phyloP scores from a whole-genome alignment of 2,329 filamentous ascomycete species.

The Cadophora luteo-olivacea region DNA sequence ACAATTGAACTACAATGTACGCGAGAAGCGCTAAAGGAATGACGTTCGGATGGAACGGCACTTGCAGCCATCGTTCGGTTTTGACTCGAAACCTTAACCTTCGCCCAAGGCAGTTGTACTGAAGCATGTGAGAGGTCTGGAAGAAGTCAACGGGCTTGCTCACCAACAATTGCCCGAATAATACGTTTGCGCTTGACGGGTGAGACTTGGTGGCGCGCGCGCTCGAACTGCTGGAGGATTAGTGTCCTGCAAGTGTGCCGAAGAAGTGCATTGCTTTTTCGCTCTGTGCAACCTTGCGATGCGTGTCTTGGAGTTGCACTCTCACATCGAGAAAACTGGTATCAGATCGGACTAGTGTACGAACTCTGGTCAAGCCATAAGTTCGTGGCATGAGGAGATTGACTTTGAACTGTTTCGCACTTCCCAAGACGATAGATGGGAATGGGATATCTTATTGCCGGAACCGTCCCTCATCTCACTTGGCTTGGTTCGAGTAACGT shows the following conservation, averaged over 20 bases:
- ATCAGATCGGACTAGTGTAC: slow-evolving; percentile 2
- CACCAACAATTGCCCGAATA: too few relatives aligned
- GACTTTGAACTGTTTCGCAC: background rate
- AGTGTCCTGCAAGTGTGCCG: background rate
- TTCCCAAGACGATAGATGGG: background rate
- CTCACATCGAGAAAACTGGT: slow-evolving; percentile 3
- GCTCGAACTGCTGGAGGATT: background rate
- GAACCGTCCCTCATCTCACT: background rate
- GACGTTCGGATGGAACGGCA: slow-evolving; percentile 16
- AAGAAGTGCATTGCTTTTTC: background rate
- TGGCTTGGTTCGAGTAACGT: background rate
- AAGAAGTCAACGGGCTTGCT: background rate
- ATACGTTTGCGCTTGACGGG: background rate
- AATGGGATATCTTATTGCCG: slow-evolving; percentile 1
- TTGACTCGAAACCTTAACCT: background rate
- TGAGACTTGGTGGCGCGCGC: background rate
- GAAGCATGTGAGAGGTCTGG: background rate
- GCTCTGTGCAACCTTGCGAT: background rate
- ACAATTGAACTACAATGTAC: slow-evolving; percentile 3
- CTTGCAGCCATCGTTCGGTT: slow-evolving; percentile 1
- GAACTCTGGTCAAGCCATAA: background rate
- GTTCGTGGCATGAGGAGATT: background rate
- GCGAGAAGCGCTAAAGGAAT: background rate
- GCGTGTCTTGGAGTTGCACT: slow-evolving; percentile 7
- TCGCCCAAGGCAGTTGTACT: background rate